These are phyloP conservation scores for Trametopsis cervina DNA, from an alignment of 768 basidiomycete species.

Conservation along the genomic window DNA sequence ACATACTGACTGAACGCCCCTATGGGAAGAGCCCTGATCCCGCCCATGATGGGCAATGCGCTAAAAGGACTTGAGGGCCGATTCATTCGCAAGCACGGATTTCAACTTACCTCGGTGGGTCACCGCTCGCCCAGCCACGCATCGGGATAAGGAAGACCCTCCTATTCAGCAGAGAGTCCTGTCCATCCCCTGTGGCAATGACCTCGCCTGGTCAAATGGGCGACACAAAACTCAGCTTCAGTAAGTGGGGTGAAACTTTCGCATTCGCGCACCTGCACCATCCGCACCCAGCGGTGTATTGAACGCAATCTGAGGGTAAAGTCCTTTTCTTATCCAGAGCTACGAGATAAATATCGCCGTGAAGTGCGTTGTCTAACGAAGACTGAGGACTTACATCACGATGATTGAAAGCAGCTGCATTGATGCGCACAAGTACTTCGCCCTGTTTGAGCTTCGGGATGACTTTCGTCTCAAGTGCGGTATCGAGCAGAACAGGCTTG, in stretches of 20 bases:
- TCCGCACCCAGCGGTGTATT: conserved; percentile 65
- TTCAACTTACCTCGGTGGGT: conserved; percentile 35
- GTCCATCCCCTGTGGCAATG: conserved; percentile 43
- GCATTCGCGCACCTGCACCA: conserved; percentile 65
- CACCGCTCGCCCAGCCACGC: conserved; percentile 66
- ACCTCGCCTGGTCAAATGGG: conserved; percentile 57
- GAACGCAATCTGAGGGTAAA: conserved; percentile 55
- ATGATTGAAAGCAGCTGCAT: conserved; percentile 72
- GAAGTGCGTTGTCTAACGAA: background rate
- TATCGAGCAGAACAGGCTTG: conserved; percentile 50
- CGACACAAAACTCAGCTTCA: background rate
- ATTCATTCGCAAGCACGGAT: background rate
- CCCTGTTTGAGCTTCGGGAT: conserved; percentile 46
- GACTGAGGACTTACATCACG: conserved; percentile 43
- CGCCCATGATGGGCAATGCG: conserved; percentile 60
- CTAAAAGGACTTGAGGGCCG: conserved; percentile 21
- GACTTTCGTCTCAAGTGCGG: conserved; percentile 40
- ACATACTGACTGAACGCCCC: conserved; percentile 79
- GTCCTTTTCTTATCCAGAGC: conserved; percentile 69
- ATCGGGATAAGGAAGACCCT: conserved; percentile 73
- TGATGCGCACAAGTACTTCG: conserved; percentile 60
- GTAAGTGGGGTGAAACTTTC: background rate
- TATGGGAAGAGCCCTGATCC: conserved; percentile 40
- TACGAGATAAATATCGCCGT: conserved; percentile 21
- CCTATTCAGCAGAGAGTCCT: conserved; percentile 51